A percentile compares a stretch with the other conserved stretches of the same genome.
These are phyloP conservation scores for Solanum chmielewskii DNA, from an alignment of 257 asterid genomes.

Conservation along the genomic window DNA sequence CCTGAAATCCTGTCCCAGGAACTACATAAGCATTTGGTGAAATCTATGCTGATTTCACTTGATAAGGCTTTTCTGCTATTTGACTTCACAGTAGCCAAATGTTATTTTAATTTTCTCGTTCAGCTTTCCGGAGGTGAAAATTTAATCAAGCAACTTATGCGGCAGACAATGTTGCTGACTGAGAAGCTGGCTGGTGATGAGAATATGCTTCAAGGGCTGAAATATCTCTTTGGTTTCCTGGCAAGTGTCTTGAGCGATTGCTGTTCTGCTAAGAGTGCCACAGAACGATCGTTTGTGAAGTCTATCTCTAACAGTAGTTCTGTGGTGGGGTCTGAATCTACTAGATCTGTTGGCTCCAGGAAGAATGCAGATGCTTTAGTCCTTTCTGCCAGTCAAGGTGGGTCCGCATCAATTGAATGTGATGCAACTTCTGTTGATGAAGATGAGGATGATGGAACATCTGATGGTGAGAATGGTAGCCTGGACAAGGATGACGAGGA, in stretches of 20 bases:
- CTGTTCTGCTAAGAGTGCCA: constrained; percentile 36
- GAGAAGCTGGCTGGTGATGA: constrained; percentile 72
- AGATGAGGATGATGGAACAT: constrained; percentile 98
- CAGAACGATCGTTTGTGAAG: constrained; percentile 50
- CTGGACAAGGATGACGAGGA: constrained; percentile 94
- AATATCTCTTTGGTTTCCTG: constrained; percentile 71
- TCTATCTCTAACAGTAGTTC: constrained; percentile 40
- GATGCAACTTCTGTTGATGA: constrained; percentile 97
- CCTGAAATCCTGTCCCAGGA: constrained; percentile 40
- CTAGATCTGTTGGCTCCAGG: constrained; percentile 59
- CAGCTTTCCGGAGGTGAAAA: constrained; percentile 69
- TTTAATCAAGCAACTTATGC: constrained; percentile 53
- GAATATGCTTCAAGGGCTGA: constrained; percentile 66
- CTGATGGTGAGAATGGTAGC: constrained; percentile 96
- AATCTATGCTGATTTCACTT: constrained; percentile 68
- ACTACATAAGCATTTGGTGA: constrained; percentile 56
- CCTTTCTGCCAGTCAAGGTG: constrained; percentile 63
- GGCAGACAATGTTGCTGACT: constrained; percentile 46
- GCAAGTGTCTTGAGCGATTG: constrained; percentile 46
- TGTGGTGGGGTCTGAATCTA: constrained; percentile 39
- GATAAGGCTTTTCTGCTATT: constrained; percentile 68
- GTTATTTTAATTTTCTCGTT: constrained; percentile 53
- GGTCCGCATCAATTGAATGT: constrained; percentile 64
- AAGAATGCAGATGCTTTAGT: constrained; percentile 54
- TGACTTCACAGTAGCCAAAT: constrained; percentile 46